Evolutionary conservation across 148 eudicot genomes (phyloP), one percentile per base, ranked within the genome.

Genomic region (Amaranthus palmeri): DNA sequence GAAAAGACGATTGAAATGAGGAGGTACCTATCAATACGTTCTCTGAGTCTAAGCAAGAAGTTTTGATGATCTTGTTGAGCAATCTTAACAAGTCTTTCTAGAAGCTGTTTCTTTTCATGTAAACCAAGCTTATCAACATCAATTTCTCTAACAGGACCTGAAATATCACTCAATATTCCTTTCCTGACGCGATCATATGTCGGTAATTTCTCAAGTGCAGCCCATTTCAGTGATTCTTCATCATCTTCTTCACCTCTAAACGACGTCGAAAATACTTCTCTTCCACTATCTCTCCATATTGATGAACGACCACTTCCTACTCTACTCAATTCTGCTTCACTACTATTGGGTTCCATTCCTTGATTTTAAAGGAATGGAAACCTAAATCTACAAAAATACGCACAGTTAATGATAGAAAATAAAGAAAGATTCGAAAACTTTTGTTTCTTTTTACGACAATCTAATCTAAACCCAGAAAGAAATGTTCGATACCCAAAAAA

Each of bases 171-270:
- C 44, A 92, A 72, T 11, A 92, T 79, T 7, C 97, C 96, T 77
- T 88, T 85, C 63, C 85, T 78, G 13, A 92, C 70, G 7, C 96
- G 81, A 58, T 75, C 82, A 74, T 92, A 83, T 3, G 96, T 92
- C 0, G 97, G 96, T 13, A 89, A 81, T 61, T 81, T 92, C 78
- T 92, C 96, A n/a, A 92, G 67, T 1, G 97, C 97, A 46, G 97
- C 92, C 97, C 97, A 92, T 66, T 81, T 86, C 0, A 92, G 72
- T 7, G 97, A 95, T 54, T 92, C 97, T 77, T 92, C 97, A 67
- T 92, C 97, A 50, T 92, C 90, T 72, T 83, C 90, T 72, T 83
- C 90, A 3, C 82, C 90, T 8, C 76, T 15, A 4, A 76, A 74
- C 10, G 90, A 86, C 42, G 64, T 69, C 3, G 90, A 82, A 71